These are phyloP conservation scores for Poronia punctata DNA, from an alignment of 495 filamentous ascomycete genomes.

Conservation along the genomic window DNA sequence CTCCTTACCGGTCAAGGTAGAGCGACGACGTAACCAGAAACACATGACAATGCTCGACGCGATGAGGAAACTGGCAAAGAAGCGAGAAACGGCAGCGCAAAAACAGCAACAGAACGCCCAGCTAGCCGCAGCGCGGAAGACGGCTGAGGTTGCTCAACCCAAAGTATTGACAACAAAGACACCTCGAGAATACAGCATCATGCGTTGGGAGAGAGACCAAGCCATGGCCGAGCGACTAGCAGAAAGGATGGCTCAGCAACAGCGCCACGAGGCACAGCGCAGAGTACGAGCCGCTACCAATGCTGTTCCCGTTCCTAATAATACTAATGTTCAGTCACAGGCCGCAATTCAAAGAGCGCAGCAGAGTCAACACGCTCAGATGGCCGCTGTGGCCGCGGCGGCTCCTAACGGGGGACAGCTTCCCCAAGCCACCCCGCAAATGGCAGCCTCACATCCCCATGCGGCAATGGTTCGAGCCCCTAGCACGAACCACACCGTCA, in stretches of 20 bases:
- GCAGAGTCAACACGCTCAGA: conserved; percentile 34
- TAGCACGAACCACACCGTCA: conserved; percentile 29
- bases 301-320: conserved; percentile 13
- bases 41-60: conserved; percentile 84
- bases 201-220: conserved; percentile 79
- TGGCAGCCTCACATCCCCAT: conserved; percentile 32
- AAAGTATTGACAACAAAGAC: conserved; percentile 46
- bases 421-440: conserved; percentile 29
- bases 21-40: conserved; percentile 74
- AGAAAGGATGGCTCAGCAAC: conserved; percentile 64
- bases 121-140: conserved; percentile 63
- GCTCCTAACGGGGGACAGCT: conserved; percentile 28
- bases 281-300: conserved; percentile 42
- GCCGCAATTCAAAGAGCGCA: conserved; percentile 30
- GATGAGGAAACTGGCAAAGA: conserved; percentile 93
- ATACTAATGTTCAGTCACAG: conserved; percentile 21
- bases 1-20: conserved; percentile 70
- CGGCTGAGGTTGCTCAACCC: conserved; percentile 59
- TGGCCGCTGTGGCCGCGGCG: conserved; percentile 23
- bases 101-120: conserved; percentile 78
- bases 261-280: conserved; percentile 49
- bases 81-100: conserved; percentile 73
- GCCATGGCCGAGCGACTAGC: conserved; percentile 67
- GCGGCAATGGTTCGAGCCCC: conserved; percentile 29
- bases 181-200: conserved; percentile 79